phyloP scores from a whole-genome alignment of 2,329 filamentous ascomycete genomes.

The Trichoderma breve region DNA sequence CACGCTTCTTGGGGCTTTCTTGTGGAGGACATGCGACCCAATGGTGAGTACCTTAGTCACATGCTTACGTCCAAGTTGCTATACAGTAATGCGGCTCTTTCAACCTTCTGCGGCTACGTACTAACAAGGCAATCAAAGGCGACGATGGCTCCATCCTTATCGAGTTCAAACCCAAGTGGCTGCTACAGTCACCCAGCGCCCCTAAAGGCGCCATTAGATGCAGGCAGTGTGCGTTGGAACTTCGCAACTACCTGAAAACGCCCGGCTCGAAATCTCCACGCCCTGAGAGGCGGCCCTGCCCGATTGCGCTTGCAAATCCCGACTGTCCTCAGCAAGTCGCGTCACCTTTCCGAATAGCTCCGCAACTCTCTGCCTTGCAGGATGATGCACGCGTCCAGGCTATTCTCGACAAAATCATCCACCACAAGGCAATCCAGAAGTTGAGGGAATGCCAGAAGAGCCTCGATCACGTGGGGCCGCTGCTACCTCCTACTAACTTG shows the following conservation, averaged over 20 bases:
- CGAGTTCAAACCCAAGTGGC: conserved; percentile 86
- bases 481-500: conserved; percentile 41
- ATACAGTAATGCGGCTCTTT: not conserved
- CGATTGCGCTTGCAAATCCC: conserved; percentile 59
- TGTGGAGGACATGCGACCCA: conserved; percentile 66
- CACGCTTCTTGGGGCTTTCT: conserved; percentile 64
- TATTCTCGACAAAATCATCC: conserved; percentile 31
- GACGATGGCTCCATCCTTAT: conserved; percentile 44
- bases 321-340: conserved; percentile 44
- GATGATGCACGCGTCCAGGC: conserved; percentile 30
- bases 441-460: conserved; percentile 40
- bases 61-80: not conserved
- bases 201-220: conserved; percentile 63
- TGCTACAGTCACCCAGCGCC: conserved; percentile 71
- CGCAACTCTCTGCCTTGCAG: conserved; percentile 31
- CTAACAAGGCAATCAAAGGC: conserved; percentile 25
- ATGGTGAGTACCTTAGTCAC: conserved; percentile 27
- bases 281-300: conserved; percentile 55
- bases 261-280: conserved; percentile 34
- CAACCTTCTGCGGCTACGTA: conserved; percentile 3
- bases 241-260: conserved; percentile 37
- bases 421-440: conserved; percentile 36
- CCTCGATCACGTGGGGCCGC: conserved; percentile 45
- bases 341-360: conserved; percentile 43
- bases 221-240: conserved; percentile 66